Conservation (phyloP, 2,329 filamentous ascomycete genomes). For the Aspergillus nomiae region DNA sequence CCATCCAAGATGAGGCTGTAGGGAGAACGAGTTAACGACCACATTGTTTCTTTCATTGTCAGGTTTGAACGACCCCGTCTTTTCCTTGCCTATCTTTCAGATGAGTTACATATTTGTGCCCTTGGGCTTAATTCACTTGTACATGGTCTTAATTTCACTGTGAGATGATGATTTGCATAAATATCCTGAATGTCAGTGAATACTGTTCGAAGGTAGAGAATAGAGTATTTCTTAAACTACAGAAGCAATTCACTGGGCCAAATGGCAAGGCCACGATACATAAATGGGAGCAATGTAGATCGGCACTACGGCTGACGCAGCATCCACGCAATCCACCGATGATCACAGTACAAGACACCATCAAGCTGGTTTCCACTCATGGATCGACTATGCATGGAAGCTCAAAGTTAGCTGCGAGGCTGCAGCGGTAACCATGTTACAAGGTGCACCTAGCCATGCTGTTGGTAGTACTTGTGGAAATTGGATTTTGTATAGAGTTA, state of each 20-base stretch:
- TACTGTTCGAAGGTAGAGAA: background rate
- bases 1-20: background rate
- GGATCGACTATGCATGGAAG: background rate
- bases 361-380: background rate
- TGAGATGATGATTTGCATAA: background rate
- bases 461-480: background rate
- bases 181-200: background rate
- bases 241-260: too few species aligned
- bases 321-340: background rate
- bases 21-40: too few species aligned
- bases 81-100: background rate
- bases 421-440: background rate
- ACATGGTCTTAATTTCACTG: background rate
- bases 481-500: background rate
- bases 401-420: background rate
- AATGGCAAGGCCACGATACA: too few species aligned
- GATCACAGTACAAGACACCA: background rate
- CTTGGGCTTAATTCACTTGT: background rate
- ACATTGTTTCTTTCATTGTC: background rate
- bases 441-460: background rate
- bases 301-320: background rate
- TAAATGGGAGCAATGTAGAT: background rate
- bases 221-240: background rate
- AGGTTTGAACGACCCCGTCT: background rate
- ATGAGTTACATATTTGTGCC: background rate